Percentiles rank a stretch among this genome's conserved stretches.
phyloP scores from a whole-genome alignment of 192 early-diverging fungal genomes.

The Linnemannia zychae region DNA sequence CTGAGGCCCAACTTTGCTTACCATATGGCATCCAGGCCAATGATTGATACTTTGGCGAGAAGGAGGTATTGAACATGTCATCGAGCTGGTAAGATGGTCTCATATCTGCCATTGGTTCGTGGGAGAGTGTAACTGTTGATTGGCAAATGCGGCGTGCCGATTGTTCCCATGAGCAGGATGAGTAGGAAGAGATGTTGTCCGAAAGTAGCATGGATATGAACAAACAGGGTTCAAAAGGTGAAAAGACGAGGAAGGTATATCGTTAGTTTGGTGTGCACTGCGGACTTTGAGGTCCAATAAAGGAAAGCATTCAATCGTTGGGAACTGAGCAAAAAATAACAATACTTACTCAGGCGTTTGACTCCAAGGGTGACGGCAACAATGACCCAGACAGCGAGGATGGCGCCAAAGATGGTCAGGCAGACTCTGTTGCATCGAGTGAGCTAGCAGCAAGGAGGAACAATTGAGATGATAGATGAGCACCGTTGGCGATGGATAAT shows the following conservation, averaged over 20 bases:
- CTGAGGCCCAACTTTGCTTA: constrained; percentile 13
- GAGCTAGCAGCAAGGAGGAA: constrained; percentile 15
- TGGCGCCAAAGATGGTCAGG: constrained; percentile 22
- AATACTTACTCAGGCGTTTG: constrained; percentile 33
- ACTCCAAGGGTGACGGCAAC: constrained; percentile 40
- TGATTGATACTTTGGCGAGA: constrained; percentile 28
- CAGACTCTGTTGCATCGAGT: constrained; percentile 47
- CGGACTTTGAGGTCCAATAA: neutral
- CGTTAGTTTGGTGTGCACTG: neutral
- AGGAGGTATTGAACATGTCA: constrained; percentile 54
- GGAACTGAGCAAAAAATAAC: neutral
- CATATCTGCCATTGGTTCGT: constrained; percentile 34
- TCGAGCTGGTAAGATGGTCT: constrained; percentile 36
- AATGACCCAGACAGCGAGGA: constrained; percentile 29
- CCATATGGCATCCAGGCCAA: constrained; percentile 57
- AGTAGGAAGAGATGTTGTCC: neutral
- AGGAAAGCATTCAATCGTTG: constrained; percentile 5
- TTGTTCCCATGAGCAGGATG: neutral
- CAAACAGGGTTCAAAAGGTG: neutral
- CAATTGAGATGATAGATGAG: neutral
- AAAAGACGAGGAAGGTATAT: neutral
- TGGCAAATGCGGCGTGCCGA: neutral
- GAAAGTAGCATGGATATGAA: neutral
- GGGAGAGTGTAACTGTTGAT: constrained; percentile 14
- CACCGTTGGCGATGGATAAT: too few species aligned